Evolutionary conservation across 345 rosid genomes (phyloP).

Genomic region (Gynandropsis gynandra): DNA sequence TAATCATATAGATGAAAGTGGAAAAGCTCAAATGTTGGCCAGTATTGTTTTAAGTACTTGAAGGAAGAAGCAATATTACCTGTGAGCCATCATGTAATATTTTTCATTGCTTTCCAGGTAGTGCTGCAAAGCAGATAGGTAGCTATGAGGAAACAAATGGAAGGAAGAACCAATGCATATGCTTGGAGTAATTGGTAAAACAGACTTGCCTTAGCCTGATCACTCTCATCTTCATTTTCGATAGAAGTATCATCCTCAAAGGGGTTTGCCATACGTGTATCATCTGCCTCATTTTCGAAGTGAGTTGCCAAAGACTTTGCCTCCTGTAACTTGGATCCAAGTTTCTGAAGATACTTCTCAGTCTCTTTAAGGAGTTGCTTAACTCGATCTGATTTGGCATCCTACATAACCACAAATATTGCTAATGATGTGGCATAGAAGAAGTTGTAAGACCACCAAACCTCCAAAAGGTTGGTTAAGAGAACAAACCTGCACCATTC

Average conservation of each 20-base stretch:
- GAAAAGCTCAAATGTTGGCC: neutral
- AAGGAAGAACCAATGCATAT: neutral
- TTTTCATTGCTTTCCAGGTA: conserved; percentile 93
- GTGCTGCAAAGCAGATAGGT: conserved; percentile 49
- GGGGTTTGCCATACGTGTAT: conserved; percentile 31
- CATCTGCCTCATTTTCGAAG: conserved; percentile 64
- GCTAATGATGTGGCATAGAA: conserved; percentile 7
- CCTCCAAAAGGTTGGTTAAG: conserved; percentile 19
- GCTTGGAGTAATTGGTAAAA: conserved; percentile 3
- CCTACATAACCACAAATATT: conserved; percentile 31
- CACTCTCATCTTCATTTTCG: conserved; percentile 84
- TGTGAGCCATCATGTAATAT: conserved; percentile 94
- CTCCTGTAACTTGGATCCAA: conserved; percentile 75
- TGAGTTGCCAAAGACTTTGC: conserved; percentile 50
- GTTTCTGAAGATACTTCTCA: conserved; percentile 83
- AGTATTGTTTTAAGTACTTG: neutral
- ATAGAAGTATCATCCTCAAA: conserved; percentile 51
- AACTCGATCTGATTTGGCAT: conserved; percentile 92
- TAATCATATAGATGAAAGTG: neutral
- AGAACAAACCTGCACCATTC: conserved; percentile 82
- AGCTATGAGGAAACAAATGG: conserved; percentile 8
- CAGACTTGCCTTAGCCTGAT: conserved; percentile 74
- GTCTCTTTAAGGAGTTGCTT: conserved; percentile 85
- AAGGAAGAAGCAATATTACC: conserved; percentile 31
- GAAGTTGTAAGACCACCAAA: conserved; percentile 8